Evolutionary conservation across 352 stramenopile genomes (phyloP), one percentile per base, ranked within the genome.

Genomic region (Pythium scleroteichum): DNA sequence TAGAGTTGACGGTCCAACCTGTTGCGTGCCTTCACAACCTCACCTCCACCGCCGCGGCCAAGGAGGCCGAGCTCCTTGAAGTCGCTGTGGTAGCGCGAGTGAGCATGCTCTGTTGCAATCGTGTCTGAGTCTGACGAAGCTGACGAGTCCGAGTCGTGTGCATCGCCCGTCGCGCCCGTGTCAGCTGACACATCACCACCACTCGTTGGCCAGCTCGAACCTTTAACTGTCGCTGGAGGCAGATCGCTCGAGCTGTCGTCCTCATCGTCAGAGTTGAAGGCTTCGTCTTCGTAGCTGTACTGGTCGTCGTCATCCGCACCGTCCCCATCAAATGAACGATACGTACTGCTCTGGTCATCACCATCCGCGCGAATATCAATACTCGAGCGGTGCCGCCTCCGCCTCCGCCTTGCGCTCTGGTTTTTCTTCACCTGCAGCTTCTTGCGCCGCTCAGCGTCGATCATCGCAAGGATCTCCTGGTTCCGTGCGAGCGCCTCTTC

Each of bases 41-140:
- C 87, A 1, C 87, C 87, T 40, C 85, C 85, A 27, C 87, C 87
- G 46, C 87, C 85, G 27, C 87, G 85, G 44, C 87, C 87, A 5
- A 95, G 67, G n/a, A 94, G 26, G 13, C 85, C 85, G 26, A 94
- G 77, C 52, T 95, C 87, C 23, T 92, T 93, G 57, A 95, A 95
- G 62, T 95, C 87, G 20, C 72, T 82, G 27, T 86, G 82, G 62
- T 95, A 95, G 8, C 87, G 78, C 8, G 87, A 95, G 23, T 82
- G 73, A n/a, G 79, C 66, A 22, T 80, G 78, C 56, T 86, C 74
- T 0, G 64, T 62, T 42, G 72, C 70, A 33, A 76, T 56, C 48
- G 50, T 64, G 49, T 66, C 78, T 22, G 59, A 80, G 44, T 85
- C 79, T 8, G 80, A 86, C 10, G 75, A 79, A 19, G 72, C 72